These are phyloP conservation scores for Harrya chromipes DNA, from an alignment of 768 basidiomycete genomes.

Conservation along the genomic window DNA sequence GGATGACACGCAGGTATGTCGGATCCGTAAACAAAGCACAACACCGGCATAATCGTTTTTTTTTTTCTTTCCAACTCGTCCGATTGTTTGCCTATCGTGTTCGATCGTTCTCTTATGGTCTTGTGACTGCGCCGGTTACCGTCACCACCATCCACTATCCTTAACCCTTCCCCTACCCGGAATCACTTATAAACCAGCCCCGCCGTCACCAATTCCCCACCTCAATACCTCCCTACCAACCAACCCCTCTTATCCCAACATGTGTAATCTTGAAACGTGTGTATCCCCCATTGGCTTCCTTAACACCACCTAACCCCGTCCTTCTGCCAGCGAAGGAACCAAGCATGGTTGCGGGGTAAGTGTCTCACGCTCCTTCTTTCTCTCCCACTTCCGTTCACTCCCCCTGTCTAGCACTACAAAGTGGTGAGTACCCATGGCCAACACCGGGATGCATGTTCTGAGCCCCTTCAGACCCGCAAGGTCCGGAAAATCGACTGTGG, in stretches of 20 bases:
- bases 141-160: conserved; percentile 11
- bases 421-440: conserved; percentile 45
- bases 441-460: conserved; percentile 1
- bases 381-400: conserved; percentile 1
- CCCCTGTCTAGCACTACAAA: conserved; percentile 56
- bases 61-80: conserved; percentile 7
- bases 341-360: conserved; percentile 67
- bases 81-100: conserved; percentile 30
- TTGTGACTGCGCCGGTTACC: conserved; percentile 25
- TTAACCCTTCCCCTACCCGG: conserved; percentile 16
- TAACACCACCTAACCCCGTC: conserved; percentile 20
- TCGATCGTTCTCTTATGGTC: conserved; percentile 30
- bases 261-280: conserved; percentile 60
- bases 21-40: conserved; percentile 21
- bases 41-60: conserved; percentile 13
- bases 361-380: conserved; percentile 22
- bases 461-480: conserved; percentile 25
- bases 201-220: neutral
- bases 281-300: conserved; percentile 17
- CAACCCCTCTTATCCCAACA: conserved; percentile 19
- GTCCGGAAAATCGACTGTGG: conserved; percentile 35
- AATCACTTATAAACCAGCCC: conserved; percentile 31
- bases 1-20: conserved; percentile 8
- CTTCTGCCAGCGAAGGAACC: conserved; percentile 59
- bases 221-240: conserved; percentile 11